Evolutionary conservation across 2,329 filamentous ascomycete species (phyloP).

Genomic region (Zasmidium citrigriseum): DNA sequence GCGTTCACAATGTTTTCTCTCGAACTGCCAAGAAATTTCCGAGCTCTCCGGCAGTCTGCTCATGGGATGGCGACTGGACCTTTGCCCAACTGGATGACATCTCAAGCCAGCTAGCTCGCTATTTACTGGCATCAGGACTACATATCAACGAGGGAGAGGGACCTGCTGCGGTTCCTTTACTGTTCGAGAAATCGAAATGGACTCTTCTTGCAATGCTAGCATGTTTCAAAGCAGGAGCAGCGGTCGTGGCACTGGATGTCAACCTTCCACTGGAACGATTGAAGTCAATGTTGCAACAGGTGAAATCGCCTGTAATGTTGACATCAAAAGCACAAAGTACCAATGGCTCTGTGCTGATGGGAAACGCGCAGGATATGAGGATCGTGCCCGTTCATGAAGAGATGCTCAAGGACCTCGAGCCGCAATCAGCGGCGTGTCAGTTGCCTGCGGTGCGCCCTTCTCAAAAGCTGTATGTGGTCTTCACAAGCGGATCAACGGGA

Average conservation of each 20-base stretch:
- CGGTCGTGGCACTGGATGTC: slow-evolving; percentile 31
- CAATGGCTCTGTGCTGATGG: background rate
- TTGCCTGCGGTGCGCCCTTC: slow-evolving; percentile 1
- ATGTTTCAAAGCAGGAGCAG: slow-evolving; percentile 34
- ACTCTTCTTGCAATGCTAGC: slow-evolving; percentile 29
- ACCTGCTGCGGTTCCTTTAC: slow-evolving; percentile 23
- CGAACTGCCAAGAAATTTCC: slow-evolving; percentile 18
- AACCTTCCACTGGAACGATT: slow-evolving; percentile 28
- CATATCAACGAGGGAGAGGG: background rate
- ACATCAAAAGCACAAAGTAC: background rate
- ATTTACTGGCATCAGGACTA: background rate
- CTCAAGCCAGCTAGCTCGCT: slow-evolving; percentile 20
- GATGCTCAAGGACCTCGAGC: background rate
- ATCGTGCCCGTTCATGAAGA: background rate
- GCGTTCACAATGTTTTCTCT: slow-evolving; percentile 24
- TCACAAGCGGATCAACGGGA: slow-evolving; percentile 54
- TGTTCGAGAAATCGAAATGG: slow-evolving; percentile 32
- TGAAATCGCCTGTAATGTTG: background rate
- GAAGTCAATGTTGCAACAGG: slow-evolving; percentile 26
- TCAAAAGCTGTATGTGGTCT: slow-evolving; percentile 14
- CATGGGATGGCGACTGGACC: slow-evolving; percentile 31
- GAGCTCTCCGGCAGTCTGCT: slow-evolving; percentile 26
- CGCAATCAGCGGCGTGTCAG: background rate
- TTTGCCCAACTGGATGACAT: slow-evolving; percentile 28
- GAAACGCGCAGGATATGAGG: background rate